Percentiles rank a stretch among this genome's conserved stretches.
Conservation (phyloP, 345 rosid species). For the Raphanus sativus region DNA sequence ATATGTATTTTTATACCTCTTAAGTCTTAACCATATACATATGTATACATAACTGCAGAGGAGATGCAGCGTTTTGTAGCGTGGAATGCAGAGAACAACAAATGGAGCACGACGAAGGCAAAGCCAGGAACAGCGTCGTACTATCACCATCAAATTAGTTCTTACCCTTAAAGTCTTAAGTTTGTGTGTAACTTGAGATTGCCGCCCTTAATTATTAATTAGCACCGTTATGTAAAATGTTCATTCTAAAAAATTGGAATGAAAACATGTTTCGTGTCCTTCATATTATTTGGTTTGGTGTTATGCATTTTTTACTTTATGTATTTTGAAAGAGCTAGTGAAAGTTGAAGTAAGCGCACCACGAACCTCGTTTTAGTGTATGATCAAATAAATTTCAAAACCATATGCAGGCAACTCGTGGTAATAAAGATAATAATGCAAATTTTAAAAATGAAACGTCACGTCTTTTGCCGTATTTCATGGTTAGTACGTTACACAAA, state of each 20-base stretch:
- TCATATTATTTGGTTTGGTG: background rate
- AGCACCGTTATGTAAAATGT: constrained; percentile 21
- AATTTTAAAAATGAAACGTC: background rate
- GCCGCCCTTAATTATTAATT: background rate
- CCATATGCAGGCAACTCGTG: background rate
- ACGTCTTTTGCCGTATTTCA: constrained; percentile 7
- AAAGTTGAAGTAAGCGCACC: constrained; percentile 40
- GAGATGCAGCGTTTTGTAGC: constrained; percentile 88
- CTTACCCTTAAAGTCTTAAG: background rate
- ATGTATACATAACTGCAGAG: constrained; percentile 44
- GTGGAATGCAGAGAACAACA: constrained; percentile 75
- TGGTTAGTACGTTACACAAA: background rate
- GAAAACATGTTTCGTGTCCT: background rate
- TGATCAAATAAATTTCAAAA: background rate
- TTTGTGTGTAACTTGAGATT: constrained; percentile 16
- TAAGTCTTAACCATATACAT: background rate
- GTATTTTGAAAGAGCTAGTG: constrained; percentile 22
- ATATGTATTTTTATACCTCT: background rate
- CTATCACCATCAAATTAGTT: constrained; percentile 9
- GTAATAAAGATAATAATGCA: constrained; percentile 9
- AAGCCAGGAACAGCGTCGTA: constrained; percentile 34
- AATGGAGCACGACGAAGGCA: constrained; percentile 67
- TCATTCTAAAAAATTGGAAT: background rate
- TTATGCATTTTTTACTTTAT: background rate
- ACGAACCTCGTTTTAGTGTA: constrained; percentile 5